Conservation (phyloP, 768 basidiomycete species). For the Termitomyces sp. region DNA sequence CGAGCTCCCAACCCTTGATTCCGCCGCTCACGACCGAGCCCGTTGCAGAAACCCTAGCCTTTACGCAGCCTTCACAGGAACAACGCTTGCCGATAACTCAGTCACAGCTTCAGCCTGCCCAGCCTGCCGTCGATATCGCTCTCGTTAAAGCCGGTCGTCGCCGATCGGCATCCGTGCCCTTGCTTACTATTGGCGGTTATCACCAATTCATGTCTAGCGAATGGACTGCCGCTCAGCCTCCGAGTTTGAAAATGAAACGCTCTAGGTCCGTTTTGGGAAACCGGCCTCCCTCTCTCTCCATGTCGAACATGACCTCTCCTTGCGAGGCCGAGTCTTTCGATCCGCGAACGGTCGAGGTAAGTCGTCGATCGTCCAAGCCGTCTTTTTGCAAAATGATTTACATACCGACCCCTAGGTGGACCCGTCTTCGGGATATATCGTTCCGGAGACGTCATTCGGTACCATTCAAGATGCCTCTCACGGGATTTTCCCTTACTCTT, state of each 20-base stretch:
- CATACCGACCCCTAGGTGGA: background rate
- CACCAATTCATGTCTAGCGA: background rate
- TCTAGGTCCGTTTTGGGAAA: constrained; percentile 14
- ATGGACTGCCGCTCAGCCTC: constrained; percentile 2
- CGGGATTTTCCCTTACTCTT: background rate
- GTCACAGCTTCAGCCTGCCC: background rate
- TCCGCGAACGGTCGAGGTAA: constrained; percentile 7
- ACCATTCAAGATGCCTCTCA: constrained; percentile 9
- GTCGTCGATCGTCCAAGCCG: background rate
- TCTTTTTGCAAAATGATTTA: background rate
- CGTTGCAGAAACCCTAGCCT: background rate
- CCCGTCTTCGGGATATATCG: constrained; percentile 1
- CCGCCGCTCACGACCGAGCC: background rate
- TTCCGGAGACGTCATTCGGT: constrained; percentile 11
- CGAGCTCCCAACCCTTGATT: constrained; percentile 8
- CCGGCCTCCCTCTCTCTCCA: background rate
- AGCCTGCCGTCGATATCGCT: constrained; percentile 12
- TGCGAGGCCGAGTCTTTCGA: constrained; percentile 9
- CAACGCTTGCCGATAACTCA: background rate
- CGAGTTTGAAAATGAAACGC: constrained; percentile 13
- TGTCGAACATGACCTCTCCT: background rate
- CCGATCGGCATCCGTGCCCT: constrained; percentile 28
- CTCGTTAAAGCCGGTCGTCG: constrained; percentile 20
- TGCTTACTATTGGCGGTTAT: constrained; percentile 13
- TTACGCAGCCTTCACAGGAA: constrained; percentile 6